Evolutionary conservation across 1,139 yeast genomes (phyloP).

Genomic region (Debaryomyces subglobosus): DNA sequence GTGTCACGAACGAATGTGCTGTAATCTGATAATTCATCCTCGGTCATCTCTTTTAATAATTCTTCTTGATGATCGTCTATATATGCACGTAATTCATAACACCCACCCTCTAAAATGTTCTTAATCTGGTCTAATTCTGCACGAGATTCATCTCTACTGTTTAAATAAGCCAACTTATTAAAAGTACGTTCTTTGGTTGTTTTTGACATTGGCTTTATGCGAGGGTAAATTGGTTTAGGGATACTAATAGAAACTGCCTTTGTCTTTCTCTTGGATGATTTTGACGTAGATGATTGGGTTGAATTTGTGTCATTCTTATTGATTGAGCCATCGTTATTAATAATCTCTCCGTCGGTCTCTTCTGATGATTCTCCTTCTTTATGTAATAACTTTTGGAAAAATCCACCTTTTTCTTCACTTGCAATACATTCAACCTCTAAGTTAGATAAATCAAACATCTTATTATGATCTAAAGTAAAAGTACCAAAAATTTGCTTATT

Average conservation of each 20-base stretch:
- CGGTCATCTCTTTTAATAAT: conserved; percentile 36
- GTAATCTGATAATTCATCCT: conserved; percentile 31
- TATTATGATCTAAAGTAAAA: conserved; percentile 51
- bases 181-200: conserved; percentile 38
- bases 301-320: conserved; percentile 19
- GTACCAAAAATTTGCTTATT: conserved; percentile 39
- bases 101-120: conserved; percentile 58
- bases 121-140: conserved; percentile 49
- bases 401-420: conserved; percentile 22
- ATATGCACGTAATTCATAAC: conserved; percentile 59
- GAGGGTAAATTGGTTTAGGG: conserved; percentile 38
- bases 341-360: conserved; percentile 15
- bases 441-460: conserved; percentile 48
- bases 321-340: conserved; percentile 13
- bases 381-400: conserved; percentile 32
- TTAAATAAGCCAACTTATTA: conserved; percentile 34
- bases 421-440: conserved; percentile 45
- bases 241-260: conserved; percentile 22
- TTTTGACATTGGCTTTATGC: conserved; percentile 49
- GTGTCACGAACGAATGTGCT: conserved; percentile 43
- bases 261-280: conserved; percentile 20
- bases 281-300: conserved; percentile 20
- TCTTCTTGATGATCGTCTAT: conserved; percentile 52
- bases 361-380: conserved; percentile 19
- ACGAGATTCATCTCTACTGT: conserved; percentile 50